Base-by-base conservation (phyloP, 2,329 filamentous ascomycete species). In the Mycocentrospora acerina region DNA sequence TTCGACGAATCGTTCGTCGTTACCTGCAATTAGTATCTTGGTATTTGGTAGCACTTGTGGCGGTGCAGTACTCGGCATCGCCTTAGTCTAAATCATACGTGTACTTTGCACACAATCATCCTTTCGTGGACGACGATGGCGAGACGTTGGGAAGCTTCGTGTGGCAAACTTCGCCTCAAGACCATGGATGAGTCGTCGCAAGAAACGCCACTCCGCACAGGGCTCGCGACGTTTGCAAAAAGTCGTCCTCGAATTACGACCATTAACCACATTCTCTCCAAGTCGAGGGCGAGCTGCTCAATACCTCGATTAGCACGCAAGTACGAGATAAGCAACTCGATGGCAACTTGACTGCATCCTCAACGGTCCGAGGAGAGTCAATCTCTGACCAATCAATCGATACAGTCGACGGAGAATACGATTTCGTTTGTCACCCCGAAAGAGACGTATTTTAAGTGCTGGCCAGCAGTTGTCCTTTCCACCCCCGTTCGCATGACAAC, bases 11-110 rank as follows among this genome's bases (percentile, higher is more conserved):
- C 43, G 37, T 46, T 51, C 35, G 26, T 32, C 40, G 31, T 28
- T 25, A 40, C 43, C 40, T 40, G 24, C 35, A 34, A 46, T 42
- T 40, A 42, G 24, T 38, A 50, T 39, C 24, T 39, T 35, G n/a
- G 37, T 32, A 22, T 28, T 42, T 37, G 36, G 46, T 38, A 31
- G 45, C 30, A 25, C 30, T 24, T 61, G 60, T 63, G 61, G 60
- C 60, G 54, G 60, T 64, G 60, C 59, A 59, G 28, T 14, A 16
- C 9, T 31, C 19, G 19, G 19, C 19, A 22, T 22, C 19, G 19
- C 19, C 9, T 9, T 22, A 6, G 19, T 22, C 19, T 9, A 9
- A 22, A 6, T 22, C 19, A 22, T 22, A 22, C 19, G 19, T 22
- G 19, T 22, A 22, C 9, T 22, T 5, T 22, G 9, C 9, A 29